A percentile compares a stretch with the other conserved stretches of the same genome.
Evolutionary conservation across 73 alveolate species (phyloP).

Genomic region (Symbiodinium natans): DNA sequence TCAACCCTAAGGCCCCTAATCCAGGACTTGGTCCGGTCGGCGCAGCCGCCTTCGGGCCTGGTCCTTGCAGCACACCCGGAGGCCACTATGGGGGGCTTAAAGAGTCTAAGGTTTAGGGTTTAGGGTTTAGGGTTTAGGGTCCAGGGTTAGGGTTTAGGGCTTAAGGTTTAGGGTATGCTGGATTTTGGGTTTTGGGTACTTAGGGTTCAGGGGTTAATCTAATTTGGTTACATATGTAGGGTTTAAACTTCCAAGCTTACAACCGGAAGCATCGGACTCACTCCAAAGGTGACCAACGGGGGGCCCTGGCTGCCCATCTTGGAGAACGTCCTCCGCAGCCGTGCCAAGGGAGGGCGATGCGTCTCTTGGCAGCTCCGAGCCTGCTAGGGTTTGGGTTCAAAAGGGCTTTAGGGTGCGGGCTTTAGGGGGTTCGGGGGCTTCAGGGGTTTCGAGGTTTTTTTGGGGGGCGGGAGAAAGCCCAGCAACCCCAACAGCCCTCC

Average conservation of each 20-base stretch:
- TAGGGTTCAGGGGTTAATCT: neutral
- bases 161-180: too few species aligned
- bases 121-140: neutral
- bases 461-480: too few species aligned
- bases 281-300: conserved; percentile 41
- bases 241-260: too few species aligned
- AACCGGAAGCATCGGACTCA: too few species aligned
- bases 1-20: neutral
- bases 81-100: neutral
- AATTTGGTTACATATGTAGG: too few species aligned
- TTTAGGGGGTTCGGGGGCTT: neutral
- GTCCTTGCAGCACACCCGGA: conserved; percentile 39
- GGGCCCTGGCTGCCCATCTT: conserved; percentile 72
- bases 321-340: conserved; percentile 32
- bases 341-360: conserved; percentile 32
- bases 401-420: neutral
- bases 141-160: neutral
- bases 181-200: neutral
- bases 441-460: neutral
- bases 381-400: neutral
- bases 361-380: neutral
- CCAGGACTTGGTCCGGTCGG: conserved; percentile 34
- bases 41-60: conserved; percentile 43
- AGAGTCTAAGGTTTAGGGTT: neutral
- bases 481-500: too few species aligned